Conservation (phyloP, 1,284 basidiomycete species). For the Afroboletus lepidellus region DNA sequence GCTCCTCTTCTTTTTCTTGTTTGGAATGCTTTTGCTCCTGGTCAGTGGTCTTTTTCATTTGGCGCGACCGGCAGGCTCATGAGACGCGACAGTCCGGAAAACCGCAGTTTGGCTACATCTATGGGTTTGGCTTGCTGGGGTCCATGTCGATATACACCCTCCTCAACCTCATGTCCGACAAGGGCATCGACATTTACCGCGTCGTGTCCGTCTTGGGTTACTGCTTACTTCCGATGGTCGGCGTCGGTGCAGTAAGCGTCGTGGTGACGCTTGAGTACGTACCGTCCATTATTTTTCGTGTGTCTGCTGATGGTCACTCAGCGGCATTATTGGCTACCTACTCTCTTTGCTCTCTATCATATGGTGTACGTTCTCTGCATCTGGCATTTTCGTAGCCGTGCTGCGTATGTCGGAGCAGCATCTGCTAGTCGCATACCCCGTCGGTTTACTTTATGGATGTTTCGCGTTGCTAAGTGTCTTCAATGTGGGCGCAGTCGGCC, state of each 20-base stretch:
- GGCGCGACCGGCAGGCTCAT: background rate
- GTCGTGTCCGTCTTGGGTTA: slow-evolving; percentile 97
- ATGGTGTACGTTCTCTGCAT: slow-evolving; percentile 96
- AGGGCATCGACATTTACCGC: slow-evolving; percentile 94
- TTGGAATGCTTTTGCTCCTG: slow-evolving; percentile 87
- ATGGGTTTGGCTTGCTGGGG: slow-evolving; percentile 94
- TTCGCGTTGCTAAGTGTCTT: slow-evolving; percentile 88
- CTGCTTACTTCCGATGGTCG: slow-evolving; percentile 95
- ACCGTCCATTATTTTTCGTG: background rate
- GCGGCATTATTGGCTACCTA: slow-evolving; percentile 80
- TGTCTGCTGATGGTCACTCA: slow-evolving; percentile 33
- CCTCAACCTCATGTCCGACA: slow-evolving; percentile 96
- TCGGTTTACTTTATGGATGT: slow-evolving; percentile 88
- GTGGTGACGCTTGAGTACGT: slow-evolving; percentile 87
- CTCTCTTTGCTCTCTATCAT: slow-evolving; percentile 79
- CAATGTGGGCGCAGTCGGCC: slow-evolving; percentile 46
- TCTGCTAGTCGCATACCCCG: slow-evolving; percentile 90
- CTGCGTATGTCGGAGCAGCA: slow-evolving; percentile 92
- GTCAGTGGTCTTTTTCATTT: slow-evolving; percentile 50
- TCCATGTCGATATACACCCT: slow-evolving; percentile 94
- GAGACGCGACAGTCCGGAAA: slow-evolving; percentile 79
- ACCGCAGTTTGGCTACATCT: slow-evolving; percentile 98
- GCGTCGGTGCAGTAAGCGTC: slow-evolving; percentile 89
- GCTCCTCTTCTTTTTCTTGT: slow-evolving; percentile 91
- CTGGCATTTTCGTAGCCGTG: slow-evolving; percentile 91